Base-by-base conservation (phyloP, 169 alveolate species). In the Plasmodium vivax region DNA sequence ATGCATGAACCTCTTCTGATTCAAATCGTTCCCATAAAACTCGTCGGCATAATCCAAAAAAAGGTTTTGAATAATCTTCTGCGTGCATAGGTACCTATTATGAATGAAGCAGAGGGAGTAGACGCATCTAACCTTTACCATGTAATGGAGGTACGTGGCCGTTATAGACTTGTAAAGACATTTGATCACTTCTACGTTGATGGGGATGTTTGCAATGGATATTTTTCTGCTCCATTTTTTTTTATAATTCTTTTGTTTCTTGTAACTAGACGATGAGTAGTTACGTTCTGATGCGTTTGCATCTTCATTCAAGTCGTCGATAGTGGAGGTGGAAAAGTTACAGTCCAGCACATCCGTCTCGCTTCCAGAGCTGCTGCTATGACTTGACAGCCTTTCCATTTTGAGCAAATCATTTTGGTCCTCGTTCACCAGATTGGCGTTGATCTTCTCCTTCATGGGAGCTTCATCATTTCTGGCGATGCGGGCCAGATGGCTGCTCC, bases 31-130 rank as follows among this genome's bases (percentile, higher is more conserved):
- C 30, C 43, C 82, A 73, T 82, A 38, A 92, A 34, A 82, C 16
- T 47, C n/a, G 38, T 38, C 12, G 2, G 74, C 16, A 92, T 92
- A 92, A 9, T 92, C 95, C 34, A 38, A 10, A 54, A 92, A 82
- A 19, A 92, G 23, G 34, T 92, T 92, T 16, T 92, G 95, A 27
- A 92, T 72, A 71, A 83, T 71, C 51, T 79, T 92, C 58, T 92
- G 95, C 1, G 95, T 92, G 23, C 71, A 92, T 5, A 92, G 43
- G 54, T 82, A 92, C 41, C 83, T 92, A 58, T 92, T 92, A 32
- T 92, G 95, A 72, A 92, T 83, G 54, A 92, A 82, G 43, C 95
- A 92, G 54, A 92, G 72, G 10, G 95, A 92, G 73, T 82, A 92
- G 12, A 92, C 71, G 62, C 95, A 92, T 27, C 95, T 81, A 38